Percentiles rank a stretch among this genome's conserved stretches.
Conservation (phyloP, 2,329 filamentous ascomycete genomes). For the Diaporthe citrichinensis region DNA sequence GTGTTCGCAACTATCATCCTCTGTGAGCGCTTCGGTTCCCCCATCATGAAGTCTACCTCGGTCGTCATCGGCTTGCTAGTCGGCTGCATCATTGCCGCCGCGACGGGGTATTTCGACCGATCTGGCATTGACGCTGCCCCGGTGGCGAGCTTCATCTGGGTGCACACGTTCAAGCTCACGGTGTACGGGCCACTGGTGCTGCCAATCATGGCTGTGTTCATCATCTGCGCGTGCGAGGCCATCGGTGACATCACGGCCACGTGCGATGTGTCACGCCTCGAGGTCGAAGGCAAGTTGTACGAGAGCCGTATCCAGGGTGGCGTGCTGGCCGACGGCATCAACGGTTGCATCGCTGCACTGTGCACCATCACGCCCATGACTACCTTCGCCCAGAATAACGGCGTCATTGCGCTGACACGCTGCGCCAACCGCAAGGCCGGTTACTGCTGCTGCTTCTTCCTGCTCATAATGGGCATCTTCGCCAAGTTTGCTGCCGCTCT, state of each 20-base stretch:
- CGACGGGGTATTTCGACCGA: conserved; percentile 83
- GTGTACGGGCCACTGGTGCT: conserved; percentile 82
- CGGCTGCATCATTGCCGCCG: conserved; percentile 84
- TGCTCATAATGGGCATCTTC: conserved; percentile 85
- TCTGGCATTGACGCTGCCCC: conserved; percentile 80
- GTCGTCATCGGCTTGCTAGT: conserved; percentile 81
- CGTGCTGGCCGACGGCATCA: conserved; percentile 82
- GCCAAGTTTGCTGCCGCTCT: conserved; percentile 86
- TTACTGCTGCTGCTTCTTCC: conserved; percentile 82
- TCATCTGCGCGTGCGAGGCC: conserved; percentile 83
- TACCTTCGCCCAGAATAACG: conserved; percentile 88
- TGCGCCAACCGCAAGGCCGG: conserved; percentile 87
- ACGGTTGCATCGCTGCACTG: conserved; percentile 80
- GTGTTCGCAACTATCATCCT: conserved; percentile 86
- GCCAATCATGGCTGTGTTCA: conserved; percentile 77
- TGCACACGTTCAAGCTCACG: conserved; percentile 79
- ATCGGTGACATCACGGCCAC: conserved; percentile 87
- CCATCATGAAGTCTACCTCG: conserved; percentile 86
- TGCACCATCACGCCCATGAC: conserved; percentile 86
- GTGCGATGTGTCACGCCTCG: conserved; percentile 83
- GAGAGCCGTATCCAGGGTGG: conserved; percentile 85
- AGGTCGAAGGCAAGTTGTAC: conserved; percentile 79
- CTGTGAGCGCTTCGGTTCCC: conserved; percentile 84
- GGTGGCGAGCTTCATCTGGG: conserved; percentile 82
- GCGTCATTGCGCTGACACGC: conserved; percentile 84